phyloP scores from a whole-genome alignment of 306 rosid genomes.

The Vigna radiata region DNA sequence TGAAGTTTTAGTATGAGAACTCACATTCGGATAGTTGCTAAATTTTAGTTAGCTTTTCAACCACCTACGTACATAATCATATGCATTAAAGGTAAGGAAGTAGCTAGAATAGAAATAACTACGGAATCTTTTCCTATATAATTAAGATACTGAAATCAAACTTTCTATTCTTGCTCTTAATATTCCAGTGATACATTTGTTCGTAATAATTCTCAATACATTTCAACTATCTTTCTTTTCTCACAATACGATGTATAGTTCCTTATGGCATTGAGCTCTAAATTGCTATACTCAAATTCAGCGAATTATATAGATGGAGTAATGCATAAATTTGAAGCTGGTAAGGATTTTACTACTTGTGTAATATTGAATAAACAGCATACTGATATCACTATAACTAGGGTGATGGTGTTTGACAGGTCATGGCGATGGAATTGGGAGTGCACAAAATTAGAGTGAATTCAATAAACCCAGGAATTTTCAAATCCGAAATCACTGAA shows the following conservation, averaged over 20 bases:
- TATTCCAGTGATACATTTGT: not conserved
- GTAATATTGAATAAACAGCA: constrained; percentile 21
- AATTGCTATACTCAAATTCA: not conserved
- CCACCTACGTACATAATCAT: not conserved
- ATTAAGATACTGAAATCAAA: not conserved
- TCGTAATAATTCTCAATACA: not conserved
- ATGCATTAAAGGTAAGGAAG: not conserved
- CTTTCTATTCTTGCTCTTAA: not conserved
- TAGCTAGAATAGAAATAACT: not conserved
- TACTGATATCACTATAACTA: constrained; percentile 11
- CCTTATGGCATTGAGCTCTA: constrained; percentile 8
- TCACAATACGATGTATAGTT: not conserved
- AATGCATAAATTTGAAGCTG: not conserved
- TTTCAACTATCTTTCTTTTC: not conserved
- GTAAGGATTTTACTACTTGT: not conserved
- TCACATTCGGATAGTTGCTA: not conserved
- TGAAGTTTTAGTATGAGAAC: no score
- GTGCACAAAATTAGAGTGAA: constrained; percentile 74
- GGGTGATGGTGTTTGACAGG: constrained; percentile 51
- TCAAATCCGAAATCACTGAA: constrained; percentile 83
- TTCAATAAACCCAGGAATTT: constrained; percentile 77
- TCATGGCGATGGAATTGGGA: constrained; percentile 84
- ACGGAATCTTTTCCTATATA: not conserved
- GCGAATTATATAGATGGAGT: not conserved
- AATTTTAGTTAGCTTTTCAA: not conserved